Base-by-base conservation (phyloP, 2,329 filamentous ascomycete species). In the Pseudovirgaria hyperparasitica region DNA sequence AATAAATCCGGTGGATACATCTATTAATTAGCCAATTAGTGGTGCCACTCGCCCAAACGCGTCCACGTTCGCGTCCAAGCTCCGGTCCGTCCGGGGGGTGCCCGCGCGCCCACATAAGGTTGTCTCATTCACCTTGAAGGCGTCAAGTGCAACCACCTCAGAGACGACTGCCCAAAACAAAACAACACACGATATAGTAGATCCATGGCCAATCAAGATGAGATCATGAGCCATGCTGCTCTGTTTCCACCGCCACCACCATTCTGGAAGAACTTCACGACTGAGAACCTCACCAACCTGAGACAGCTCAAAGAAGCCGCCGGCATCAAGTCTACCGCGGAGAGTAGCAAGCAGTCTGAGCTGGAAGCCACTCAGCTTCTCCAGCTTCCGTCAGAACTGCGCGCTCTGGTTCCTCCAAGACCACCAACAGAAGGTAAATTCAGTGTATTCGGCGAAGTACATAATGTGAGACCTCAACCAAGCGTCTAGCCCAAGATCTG, bases 201-300 rank as follows among this genome's bases (percentile, higher is more conserved):
- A n/a, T n/a, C 17, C 11, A 82, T 82, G 76, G 72, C 70, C 31
- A 73, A 73, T 27, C 61, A 64, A 32, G 58, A 58, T 28, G 57
- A 62, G 42, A 39, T 55, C 28, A 41, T 65, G 11, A 26, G 29
- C 19, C 39, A 39, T 21, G 34, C 73, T 15, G 72, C 78, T 14
- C 72, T 76, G 21, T 93, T 85, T 50, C 87, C 90, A 14, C 72
- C 79, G 27, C 90, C 90, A 15, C 90, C 90, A 15, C 76, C 78
- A 1, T 92, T 94, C 58, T 96, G 82, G 75, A 76, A 78, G 40
- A 68, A 81, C 50, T 96, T 96, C 56, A 93, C 82, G 0, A 53
- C 72, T 3, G 72, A 78, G 16, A 92, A 87, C 46, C 45, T 82
- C 27, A 57, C 70, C 9, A 72, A 71, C 25, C 55, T 80, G 14